Evolutionary conservation across 2,329 filamentous ascomycete species (phyloP), one percentile per base, ranked within the genome.

Genomic region (Ophiosphaerella korrae): DNA sequence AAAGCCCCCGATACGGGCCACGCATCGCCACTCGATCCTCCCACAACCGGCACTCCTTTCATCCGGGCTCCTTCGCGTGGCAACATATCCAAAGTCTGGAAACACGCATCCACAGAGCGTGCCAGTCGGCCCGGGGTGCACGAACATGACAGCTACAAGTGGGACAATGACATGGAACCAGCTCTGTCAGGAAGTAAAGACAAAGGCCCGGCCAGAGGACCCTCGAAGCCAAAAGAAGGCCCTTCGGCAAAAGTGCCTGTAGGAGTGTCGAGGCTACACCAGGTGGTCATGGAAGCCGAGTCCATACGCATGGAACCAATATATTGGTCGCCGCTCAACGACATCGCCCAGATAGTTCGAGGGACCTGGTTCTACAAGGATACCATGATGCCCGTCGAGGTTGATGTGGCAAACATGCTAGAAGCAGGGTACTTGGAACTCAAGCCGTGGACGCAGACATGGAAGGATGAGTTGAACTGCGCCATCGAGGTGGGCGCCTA

Each of bases 311-410:
- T 99, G 92, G 90, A 92, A 72, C 94, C 94, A 0, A 97, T 97
- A 52, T 99, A 99, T 71, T 99, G 94, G 94, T 92, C 88, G 14
- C 93, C 94, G 7, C 83, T 97, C 29, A 92, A 96, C 64, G 94
- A 97, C 66, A 84, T 95, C 29, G 88, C 90, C 6, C 80, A 86
- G 32, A 92, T 97, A 1, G 82, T 88, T 50, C 83, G 94, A 58
- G 92, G 89, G 1, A 97, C 93, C 0, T 99, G 94, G 94, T 99
- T 99, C 71, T 97, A 97, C 74, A 89, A 88, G 76, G 92, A 97
- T 67, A 93, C 89, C 1, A 96, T 97, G 92, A 79, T 90, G 51
- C 94, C 94, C 0, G 84, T 99, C 5, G 90, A 96, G 56, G 84
- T 90, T 1, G 78, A 85, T 13, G 88, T 97, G 31, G 92, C 94